A percentile compares a stretch with the other conserved stretches of the same genome.
These are phyloP conservation scores for Paecilomyces formosus DNA, from an alignment of 2,329 filamentous ascomycete genomes.

Conservation along the genomic window DNA sequence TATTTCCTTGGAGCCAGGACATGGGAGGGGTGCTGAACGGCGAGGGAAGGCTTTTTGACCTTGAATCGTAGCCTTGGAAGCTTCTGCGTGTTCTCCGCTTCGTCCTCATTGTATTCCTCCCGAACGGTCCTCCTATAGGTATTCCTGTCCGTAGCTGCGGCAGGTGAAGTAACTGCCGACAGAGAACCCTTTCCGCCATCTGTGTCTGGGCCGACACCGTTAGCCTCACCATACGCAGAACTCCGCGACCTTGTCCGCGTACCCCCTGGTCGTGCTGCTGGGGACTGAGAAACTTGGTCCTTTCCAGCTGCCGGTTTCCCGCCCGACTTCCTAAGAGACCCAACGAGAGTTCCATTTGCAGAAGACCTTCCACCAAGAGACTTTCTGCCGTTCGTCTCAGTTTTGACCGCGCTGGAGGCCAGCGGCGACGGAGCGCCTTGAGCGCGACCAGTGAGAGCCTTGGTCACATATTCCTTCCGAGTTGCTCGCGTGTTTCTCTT, in stretches of 20 bases:
- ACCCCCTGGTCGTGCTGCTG: conserved; percentile 17
- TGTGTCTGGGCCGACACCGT: conserved; percentile 16
- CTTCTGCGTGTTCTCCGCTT: conserved; percentile 15
- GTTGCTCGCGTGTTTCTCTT: conserved; percentile 39
- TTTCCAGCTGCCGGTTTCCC: conserved; percentile 12
- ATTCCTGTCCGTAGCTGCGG: conserved; percentile 6
- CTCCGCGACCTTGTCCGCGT: conserved; percentile 24
- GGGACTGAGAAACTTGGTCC: conserved; percentile 17
- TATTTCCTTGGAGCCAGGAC: conserved; percentile 38
- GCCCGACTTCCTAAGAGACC: conserved; percentile 11
- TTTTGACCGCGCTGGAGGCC: conserved; percentile 19
- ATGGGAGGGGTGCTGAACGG: conserved; percentile 46
- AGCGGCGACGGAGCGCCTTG: conserved; percentile 23
- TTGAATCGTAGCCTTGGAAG: conserved; percentile 38
- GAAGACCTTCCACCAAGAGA: conserved; percentile 18
- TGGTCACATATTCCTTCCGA: conserved; percentile 25
- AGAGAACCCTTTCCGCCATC: conserved; percentile 20
- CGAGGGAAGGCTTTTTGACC: conserved; percentile 44
- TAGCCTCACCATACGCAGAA: conserved; percentile 12
- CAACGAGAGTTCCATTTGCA: conserved; percentile 18
- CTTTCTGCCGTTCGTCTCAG: conserved; percentile 22
- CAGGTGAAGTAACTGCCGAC: conserved; percentile 12
- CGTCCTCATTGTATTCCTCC: conserved; percentile 9
- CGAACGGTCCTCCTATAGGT: conserved; percentile 3
- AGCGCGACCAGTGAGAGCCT: conserved; percentile 17